Base-by-base conservation (phyloP, 73 alveolate genomes). In the Breviolum minutum region DNA sequence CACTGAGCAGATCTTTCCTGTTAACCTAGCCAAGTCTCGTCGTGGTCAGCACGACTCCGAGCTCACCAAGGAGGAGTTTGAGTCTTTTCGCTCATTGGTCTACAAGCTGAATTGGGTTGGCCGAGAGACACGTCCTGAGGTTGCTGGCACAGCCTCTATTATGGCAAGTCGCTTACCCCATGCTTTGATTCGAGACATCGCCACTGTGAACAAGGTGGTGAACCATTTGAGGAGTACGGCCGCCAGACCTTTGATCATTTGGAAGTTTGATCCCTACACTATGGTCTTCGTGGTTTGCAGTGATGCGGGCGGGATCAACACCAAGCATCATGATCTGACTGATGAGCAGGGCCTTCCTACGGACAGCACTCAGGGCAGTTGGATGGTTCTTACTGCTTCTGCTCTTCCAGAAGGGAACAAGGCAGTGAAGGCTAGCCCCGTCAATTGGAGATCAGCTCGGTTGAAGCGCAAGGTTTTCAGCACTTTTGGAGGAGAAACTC, bases 351-450 rank as follows among this genome's bases (percentile, higher is more conserved):
- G 95, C 1, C 29, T 68, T 3, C 86, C 95, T 6, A 7, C 70
- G 1, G 95, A 88, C 5, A 71, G 71, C 8, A 88, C 95, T 40
- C 95, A 88, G 17, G 95, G 95, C 0, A 85, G 86, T 2, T 88
- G 95, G 95, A 32, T 69, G 26, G 84, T 88, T 8, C 14, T 88
- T 10, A 69, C 95, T 6, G 64, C 95, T n/a, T n/a, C n/a, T n/a
- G n/a, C 20, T 30, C 60, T 69, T n/a, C 95, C 82, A 0, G 95
- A 20, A 12, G 85, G 22, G 70, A 88, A 8, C 95, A 30, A 40
- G 54, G 54, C n/a, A 0, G 95, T 86, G 4, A 14, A 16, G 11
- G 95, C 54, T n/a, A 30, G 70, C 60, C 69, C 81, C 0, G 2
- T 88, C 8, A 40, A 70, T 7, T 88, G 95, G 95, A 20, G 84